phyloP scores from a whole-genome alignment of 768 basidiomycete species.

The Lactarius vividus region DNA sequence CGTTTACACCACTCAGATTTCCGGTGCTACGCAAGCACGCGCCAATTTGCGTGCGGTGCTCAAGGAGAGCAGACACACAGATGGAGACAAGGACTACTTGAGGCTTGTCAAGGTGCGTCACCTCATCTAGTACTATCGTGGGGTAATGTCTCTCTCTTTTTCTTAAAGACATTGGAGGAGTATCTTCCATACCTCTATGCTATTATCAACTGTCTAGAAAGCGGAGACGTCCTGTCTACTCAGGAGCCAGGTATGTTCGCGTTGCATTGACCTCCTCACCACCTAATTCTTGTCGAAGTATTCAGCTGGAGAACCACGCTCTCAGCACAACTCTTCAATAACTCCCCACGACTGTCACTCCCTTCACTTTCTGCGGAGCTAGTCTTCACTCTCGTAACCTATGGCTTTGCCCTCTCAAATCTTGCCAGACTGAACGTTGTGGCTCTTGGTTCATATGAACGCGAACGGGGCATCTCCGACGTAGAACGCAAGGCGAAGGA shows the following conservation, averaged over 20 bases:
- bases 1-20: constrained; percentile 56
- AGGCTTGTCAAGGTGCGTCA: constrained; percentile 75
- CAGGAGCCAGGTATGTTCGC: constrained; percentile 62
- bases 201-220: constrained; percentile 65
- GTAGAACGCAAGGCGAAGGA: constrained; percentile 79
- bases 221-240: constrained; percentile 66
- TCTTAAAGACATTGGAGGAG: constrained; percentile 64
- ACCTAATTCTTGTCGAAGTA: constrained; percentile 41
- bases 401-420: constrained; percentile 83
- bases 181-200: constrained; percentile 83
- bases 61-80: constrained; percentile 73
- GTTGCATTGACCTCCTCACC: not conserved
- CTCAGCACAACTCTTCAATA: constrained; percentile 27
- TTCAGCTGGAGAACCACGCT: constrained; percentile 82
- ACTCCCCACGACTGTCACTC: constrained; percentile 48
- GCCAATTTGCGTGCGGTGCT: constrained; percentile 74
- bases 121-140: not conserved
- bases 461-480: constrained; percentile 68
- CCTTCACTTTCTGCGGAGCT: constrained; percentile 78
- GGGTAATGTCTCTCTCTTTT: not conserved
- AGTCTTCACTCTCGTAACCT: constrained; percentile 76
- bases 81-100: constrained; percentile 81
- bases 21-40: constrained; percentile 75
- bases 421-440: constrained; percentile 66
- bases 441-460: constrained; percentile 80